Base-by-base conservation (phyloP, 257 asterid genomes). In the Nicotiana tomentosiformis region DNA sequence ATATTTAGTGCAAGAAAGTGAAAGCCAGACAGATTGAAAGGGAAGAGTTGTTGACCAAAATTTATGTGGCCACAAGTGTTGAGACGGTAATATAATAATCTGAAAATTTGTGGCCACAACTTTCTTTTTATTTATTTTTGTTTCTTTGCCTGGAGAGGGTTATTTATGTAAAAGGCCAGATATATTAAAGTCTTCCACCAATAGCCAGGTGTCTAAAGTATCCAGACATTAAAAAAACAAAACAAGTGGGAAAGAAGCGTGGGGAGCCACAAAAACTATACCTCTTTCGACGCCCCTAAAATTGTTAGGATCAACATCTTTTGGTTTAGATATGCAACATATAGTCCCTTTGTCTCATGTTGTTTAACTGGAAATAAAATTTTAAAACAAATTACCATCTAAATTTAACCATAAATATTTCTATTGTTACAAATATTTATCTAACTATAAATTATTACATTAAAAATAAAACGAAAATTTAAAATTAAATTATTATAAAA, bases 1-100 rank as follows among this genome's bases (percentile, higher is more conserved):
- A 46, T 74, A 46, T 49, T 74, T 49, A 74, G 62, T 74, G 62
- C 62, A 74, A 74, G 80, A 76, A 76, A 76, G 80, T 51, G 80
- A 76, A 26, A 76, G 80, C 23, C 64, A 76, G 80, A 2, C 15
- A 26, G 43, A 74, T 15, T 51, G 80, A 76, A 5, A 5, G 64
- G 64, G 5, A 4, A 4, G 10, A 64, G 60, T 70, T 43, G 37
- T 12, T 43, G 7, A 51, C 60, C 20, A 46, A 20, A 7, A 72
- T 43, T 39, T 46, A 72, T 72, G 79, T 76, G 80, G 80, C 15
- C 9, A 76, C 2, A 51, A 76, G 16, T 76, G 9, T 26, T 51
- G 5, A 4, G 80, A 16, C 80, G 65, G 80, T 51, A 51, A 26
- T 76, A 51, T 46, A 76, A 26, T 76, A 76, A 5, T 53, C 26